Percentiles rank a stretch among this genome's conserved stretches.
phyloP scores from a whole-genome alignment of 306 rosid genomes.

The Fragaria iinumae region DNA sequence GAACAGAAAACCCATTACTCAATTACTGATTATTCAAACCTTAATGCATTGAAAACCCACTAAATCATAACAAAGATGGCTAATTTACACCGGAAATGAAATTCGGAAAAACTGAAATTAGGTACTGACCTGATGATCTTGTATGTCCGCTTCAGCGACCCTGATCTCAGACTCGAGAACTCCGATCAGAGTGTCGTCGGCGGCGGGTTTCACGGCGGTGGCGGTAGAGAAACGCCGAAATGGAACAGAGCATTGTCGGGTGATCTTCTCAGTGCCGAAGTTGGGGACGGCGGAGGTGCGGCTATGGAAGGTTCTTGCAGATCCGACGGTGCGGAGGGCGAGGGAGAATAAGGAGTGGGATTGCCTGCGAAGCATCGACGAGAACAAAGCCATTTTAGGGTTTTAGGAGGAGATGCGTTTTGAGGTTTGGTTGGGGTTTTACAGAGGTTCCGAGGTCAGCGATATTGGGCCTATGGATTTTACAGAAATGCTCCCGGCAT shows the following conservation, averaged over 20 bases:
- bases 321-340: constrained; percentile 32
- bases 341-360: constrained; percentile 47
- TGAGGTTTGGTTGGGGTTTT: neutral
- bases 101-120: neutral
- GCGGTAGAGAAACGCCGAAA: constrained; percentile 42
- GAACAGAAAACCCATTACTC: neutral
- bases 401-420: neutral
- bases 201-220: constrained; percentile 24
- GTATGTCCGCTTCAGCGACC: constrained; percentile 42
- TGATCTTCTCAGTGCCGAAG: constrained; percentile 12
- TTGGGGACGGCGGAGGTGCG: constrained; percentile 33
- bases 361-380: constrained; percentile 63
- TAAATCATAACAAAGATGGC: neutral
- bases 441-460: neutral
- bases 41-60: neutral
- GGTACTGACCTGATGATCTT: constrained; percentile 12
- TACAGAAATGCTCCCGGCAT: too few relatives aligned
- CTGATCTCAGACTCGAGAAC: constrained; percentile 58
- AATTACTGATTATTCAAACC: neutral
- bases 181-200: constrained; percentile 35
- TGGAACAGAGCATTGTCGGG: constrained; percentile 31
- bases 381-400: constrained; percentile 49
- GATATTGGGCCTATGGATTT: neutral
- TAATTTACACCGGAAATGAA: neutral
- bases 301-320: constrained; percentile 51